These are phyloP conservation scores for Gentiana straminea DNA, from an alignment of 257 asterid species.

Conservation along the genomic window DNA sequence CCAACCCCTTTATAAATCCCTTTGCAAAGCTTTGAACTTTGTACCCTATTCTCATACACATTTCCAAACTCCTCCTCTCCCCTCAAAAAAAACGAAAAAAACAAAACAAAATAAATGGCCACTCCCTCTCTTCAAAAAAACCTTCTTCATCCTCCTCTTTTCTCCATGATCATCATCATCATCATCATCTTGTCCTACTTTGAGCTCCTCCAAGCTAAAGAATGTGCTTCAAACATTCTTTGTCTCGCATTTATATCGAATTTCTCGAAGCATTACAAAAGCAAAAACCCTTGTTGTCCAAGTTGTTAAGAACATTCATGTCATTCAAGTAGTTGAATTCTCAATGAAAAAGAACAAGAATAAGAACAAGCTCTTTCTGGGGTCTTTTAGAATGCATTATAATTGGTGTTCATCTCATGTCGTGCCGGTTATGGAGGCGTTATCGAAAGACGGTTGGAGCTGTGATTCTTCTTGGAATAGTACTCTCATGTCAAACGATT, in stretches of 20 bases:
- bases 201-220: slow-evolving; percentile 40
- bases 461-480: slow-evolving; percentile 58
- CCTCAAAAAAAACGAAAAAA: not conserved
- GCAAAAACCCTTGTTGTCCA: slow-evolving; percentile 44
- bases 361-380: slow-evolving; percentile 39
- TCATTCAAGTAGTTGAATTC: slow-evolving; percentile 20
- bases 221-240: slow-evolving; percentile 46
- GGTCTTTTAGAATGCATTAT: slow-evolving; percentile 75
- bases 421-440: slow-evolving; percentile 28
- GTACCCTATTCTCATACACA: no score
- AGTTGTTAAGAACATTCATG: slow-evolving; percentile 31
- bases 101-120: not conserved
- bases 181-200: slow-evolving; percentile 20
- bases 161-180: slow-evolving; percentile 39
- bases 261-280: slow-evolving; percentile 23
- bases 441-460: slow-evolving; percentile 22
- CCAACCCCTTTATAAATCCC: no score
- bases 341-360: slow-evolving; percentile 25
- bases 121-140: slow-evolving; percentile 31
- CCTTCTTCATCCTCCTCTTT: slow-evolving; percentile 21
- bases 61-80: not conserved
- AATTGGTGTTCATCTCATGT: slow-evolving; percentile 79
- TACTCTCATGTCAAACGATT: slow-evolving; percentile 13
- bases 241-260: slow-evolving; percentile 46
- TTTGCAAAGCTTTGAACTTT: not conserved